Base-by-base conservation (phyloP, 108 stramenopile species). In the Bacterosira constricta region DNA sequence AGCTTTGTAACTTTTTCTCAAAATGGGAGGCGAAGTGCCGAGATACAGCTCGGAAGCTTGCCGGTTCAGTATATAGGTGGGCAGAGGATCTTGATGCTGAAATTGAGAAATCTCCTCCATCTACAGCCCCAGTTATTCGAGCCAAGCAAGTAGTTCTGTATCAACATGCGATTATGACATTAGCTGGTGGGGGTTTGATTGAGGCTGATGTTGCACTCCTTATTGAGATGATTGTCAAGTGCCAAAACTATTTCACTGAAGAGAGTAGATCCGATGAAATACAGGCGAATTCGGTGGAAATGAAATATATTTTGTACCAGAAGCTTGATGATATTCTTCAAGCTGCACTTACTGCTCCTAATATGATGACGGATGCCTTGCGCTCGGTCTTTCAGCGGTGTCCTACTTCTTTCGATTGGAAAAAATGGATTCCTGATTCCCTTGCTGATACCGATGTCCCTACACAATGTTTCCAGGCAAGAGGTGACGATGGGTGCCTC, bases 381-480 rank as follows among this genome's bases (percentile, higher is more conserved):
- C 35, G 44, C 20, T 69, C 61, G 11, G 58, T 70, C 21, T 29
- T 81, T 4, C 47, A 21, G 30, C 20, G 44, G 17, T 51, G 65
- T 21, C 79, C 73, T 17, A 1, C 42, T 4, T n/a, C n/a, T n/a
- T 18, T 75, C n/a, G 44, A 36, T 2, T 81, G 80, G 73, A 34
- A 63, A 27, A 12, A 21, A 36, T 69, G 64, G 71, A 37, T n/a
- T 38, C 11, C 49, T n/a, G 30, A 11, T 10, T n/a, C n/a, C n/a
- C n/a, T n/a, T n/a, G n/a, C n/a, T n/a, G n/a, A n/a, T n/a, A 31
- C 30, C 53, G 51, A 44, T 9, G 36, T 27, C 18, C 10, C 27
- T 34, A 69, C 73, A 13, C 59, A 51, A 25, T 86, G 82, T 29
- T 86, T 80, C 49, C 47, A 77, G 26, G 77, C 82, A 10, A 18